A percentile compares a stretch with the other conserved stretches of the same genome.
phyloP scores from a whole-genome alignment of 345 rosid species.

The Hibiscus trionum region DNA sequence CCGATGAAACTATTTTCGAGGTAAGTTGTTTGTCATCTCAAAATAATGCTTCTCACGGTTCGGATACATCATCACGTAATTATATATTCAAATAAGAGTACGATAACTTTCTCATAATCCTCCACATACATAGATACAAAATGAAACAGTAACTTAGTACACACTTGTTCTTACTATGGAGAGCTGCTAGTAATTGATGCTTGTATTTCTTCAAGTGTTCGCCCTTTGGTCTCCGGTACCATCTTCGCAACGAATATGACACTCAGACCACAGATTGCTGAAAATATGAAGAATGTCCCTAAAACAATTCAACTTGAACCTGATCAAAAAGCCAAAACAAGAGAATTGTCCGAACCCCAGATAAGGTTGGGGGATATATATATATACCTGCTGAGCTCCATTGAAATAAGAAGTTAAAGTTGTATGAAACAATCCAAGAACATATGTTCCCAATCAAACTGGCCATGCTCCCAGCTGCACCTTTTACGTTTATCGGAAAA shows the following conservation, averaged over 20 bases:
- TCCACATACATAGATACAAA: no score
- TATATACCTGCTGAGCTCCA: constrained; percentile 8
- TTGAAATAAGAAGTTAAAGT: constrained; percentile 2
- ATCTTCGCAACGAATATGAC: neutral
- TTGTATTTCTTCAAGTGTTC: constrained; percentile 13
- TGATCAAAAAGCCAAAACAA: neutral
- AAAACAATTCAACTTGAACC: neutral
- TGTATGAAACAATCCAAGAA: constrained; percentile 4
- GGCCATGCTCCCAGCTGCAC: neutral
- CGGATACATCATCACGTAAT: no score
- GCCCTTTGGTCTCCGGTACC: constrained; percentile 33
- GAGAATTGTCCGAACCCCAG: neutral
- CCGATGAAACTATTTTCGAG: no score
- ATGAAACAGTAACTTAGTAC: no score
- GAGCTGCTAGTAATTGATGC: neutral
- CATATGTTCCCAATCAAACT: neutral
- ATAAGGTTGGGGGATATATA: neutral
- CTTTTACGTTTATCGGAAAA: neutral
- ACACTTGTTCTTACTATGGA: neutral
- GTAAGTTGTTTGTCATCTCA: no score
- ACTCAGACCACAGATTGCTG: constrained; percentile 7
- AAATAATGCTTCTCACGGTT: no score
- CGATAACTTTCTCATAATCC: no score
- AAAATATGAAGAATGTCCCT: constrained; percentile 25
- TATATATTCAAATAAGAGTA: no score